phyloP scores from a whole-genome alignment of 441 rosid genomes.

The Mallotus repandus region DNA sequence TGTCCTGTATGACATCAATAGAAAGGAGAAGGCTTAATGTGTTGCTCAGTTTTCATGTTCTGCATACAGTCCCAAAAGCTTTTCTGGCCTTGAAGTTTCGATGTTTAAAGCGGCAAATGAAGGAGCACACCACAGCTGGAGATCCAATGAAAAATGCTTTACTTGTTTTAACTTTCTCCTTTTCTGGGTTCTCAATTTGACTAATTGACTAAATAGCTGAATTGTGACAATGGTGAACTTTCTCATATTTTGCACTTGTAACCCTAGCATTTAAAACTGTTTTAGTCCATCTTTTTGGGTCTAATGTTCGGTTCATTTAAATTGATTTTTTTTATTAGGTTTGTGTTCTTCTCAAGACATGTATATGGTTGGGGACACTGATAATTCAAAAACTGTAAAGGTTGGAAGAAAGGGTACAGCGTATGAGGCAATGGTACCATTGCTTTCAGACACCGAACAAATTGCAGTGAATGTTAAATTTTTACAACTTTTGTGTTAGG shows the following conservation, averaged over 20 bases:
- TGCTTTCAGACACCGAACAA: no score
- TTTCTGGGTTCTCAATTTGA: not conserved
- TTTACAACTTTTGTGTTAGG: no score
- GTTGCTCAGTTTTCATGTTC: not conserved
- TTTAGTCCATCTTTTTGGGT: not conserved
- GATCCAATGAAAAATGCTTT: not conserved
- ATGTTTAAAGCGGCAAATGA: conserved; percentile 13
- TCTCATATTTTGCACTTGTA: conserved; percentile 11
- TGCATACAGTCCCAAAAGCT: conserved; percentile 9
- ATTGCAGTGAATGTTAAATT: no score
- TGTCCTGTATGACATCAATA: conserved; percentile 73
- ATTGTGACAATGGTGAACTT: not conserved
- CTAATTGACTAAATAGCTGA: not conserved
- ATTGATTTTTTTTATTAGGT: not conserved
- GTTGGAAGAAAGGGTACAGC: not conserved
- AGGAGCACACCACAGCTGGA: not conserved
- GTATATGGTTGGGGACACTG: not conserved
- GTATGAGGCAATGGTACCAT: not conserved
- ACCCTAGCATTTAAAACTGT: not conserved
- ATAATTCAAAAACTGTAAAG: not conserved
- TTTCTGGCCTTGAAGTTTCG: not conserved
- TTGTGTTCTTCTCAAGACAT: no score
- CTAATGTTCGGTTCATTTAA: not conserved
- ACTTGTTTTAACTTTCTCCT: not conserved
- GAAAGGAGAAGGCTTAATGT: conserved; percentile 50